These are phyloP conservation scores for Colletotrichum sp. DNA, from an alignment of 2,329 filamentous ascomycete species.

Conservation along the genomic window DNA sequence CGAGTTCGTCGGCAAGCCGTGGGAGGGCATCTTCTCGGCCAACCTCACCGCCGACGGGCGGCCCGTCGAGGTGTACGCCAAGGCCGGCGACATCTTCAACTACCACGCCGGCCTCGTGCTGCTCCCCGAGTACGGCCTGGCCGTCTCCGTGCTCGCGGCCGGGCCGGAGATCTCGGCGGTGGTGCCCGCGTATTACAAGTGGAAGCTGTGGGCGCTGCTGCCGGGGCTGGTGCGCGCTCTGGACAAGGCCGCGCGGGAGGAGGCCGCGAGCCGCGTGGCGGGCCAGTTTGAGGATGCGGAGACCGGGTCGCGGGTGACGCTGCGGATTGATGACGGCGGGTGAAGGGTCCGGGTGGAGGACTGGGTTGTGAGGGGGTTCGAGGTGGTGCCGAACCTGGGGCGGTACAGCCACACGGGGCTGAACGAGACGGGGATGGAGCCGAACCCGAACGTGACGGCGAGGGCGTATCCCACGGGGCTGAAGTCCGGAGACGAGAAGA, in stretches of 20 bases:
- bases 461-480: slow-evolving; percentile 21
- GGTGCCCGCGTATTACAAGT: slow-evolving; percentile 9
- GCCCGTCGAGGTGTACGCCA: slow-evolving; percentile 50
- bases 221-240: slow-evolving; percentile 42
- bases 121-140: slow-evolving; percentile 50
- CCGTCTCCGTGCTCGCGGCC: slow-evolving; percentile 42
- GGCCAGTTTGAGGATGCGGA: slow-evolving; percentile 41
- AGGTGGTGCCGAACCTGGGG: slow-evolving; percentile 39
- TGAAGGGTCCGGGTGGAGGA: slow-evolving; percentile 41
- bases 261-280: slow-evolving; percentile 32
- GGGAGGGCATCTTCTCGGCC: slow-evolving; percentile 48
- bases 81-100: slow-evolving; percentile 44
- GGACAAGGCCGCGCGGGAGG: slow-evolving; percentile 43
- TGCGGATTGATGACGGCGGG: slow-evolving; percentile 36
- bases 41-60: slow-evolving; percentile 40
- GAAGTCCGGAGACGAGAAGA: background rate
- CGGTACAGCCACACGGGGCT: slow-evolving; percentile 22
- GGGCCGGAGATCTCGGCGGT: slow-evolving; percentile 23
- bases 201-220: slow-evolving; percentile 26
- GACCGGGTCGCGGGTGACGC: slow-evolving; percentile 43
- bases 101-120: slow-evolving; percentile 45
- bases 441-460: slow-evolving; percentile 17
- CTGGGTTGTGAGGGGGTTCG: slow-evolving; percentile 44
- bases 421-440: background rate
- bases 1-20: slow-evolving; percentile 46